Percentiles rank a stretch among this genome's conserved stretches.
phyloP scores from a whole-genome alignment of 1,284 basidiomycete genomes.

The Malassezia obtusa region DNA sequence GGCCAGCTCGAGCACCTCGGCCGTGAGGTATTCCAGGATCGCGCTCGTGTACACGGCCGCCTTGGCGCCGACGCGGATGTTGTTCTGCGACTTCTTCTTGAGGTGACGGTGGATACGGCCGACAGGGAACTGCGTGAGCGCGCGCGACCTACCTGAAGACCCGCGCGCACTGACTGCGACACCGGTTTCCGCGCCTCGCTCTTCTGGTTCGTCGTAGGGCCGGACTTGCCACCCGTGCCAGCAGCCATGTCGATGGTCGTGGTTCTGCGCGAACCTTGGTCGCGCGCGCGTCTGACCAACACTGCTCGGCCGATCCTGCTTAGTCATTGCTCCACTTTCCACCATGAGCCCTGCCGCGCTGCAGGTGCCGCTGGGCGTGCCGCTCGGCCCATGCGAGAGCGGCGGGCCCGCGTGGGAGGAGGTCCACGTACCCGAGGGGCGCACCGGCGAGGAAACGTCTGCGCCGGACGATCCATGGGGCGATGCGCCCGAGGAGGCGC shows the following conservation, averaged over 20 bases:
- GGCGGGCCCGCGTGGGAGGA: background rate
- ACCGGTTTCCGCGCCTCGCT: constrained; percentile 14
- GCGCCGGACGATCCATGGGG: too few relatives aligned
- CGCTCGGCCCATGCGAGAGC: background rate
- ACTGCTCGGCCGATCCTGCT: constrained; percentile 10
- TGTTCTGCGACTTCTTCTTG: constrained; percentile 83
- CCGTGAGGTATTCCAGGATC: constrained; percentile 79
- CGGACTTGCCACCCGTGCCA: constrained; percentile 16
- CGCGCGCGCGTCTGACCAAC: constrained; percentile 1
- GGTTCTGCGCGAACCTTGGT: constrained; percentile 1
- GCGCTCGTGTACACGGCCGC: constrained; percentile 85
- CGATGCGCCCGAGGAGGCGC: background rate
- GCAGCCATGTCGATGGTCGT: constrained; percentile 8
- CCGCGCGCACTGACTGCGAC: constrained; percentile 16
- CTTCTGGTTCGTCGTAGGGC: constrained; percentile 10
- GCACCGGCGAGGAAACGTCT: too few relatives aligned
- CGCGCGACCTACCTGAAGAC: constrained; percentile 12
- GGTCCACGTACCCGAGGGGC: background rate
- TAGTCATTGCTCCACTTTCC: background rate
- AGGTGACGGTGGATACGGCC: constrained; percentile 91
- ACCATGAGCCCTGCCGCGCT: constrained; percentile 14
- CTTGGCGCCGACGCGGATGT: constrained; percentile 82
- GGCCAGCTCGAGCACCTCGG: constrained; percentile 78
- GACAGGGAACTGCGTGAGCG: constrained; percentile 63
- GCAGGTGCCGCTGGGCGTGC: constrained; percentile 14